A percentile compares a stretch with the other conserved stretches of the same genome.
Evolutionary conservation across 2,329 filamentous ascomycete species (phyloP).

Genomic region (Geosmithia putterillii): DNA sequence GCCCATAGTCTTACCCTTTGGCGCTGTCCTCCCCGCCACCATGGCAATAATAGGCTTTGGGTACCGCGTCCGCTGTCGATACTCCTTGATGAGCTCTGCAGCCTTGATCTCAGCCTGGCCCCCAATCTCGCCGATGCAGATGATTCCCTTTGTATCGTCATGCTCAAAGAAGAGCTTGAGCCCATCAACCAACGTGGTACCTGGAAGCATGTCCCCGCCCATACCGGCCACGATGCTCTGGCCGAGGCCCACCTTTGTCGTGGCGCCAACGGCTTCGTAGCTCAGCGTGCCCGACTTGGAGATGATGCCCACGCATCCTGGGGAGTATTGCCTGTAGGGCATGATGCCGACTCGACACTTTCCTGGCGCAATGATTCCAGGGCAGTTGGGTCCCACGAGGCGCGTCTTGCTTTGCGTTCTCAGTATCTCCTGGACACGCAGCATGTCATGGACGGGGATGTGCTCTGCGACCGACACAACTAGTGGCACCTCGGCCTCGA

Average conservation of each 20-base stretch:
- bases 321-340: slow-evolving; percentile 25
- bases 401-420: slow-evolving; percentile 59
- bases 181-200: slow-evolving; percentile 59
- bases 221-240: slow-evolving; percentile 69
- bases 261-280: slow-evolving; percentile 67
- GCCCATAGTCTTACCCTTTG: slow-evolving; percentile 53
- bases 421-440: slow-evolving; percentile 57
- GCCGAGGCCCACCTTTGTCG: slow-evolving; percentile 60
- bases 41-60: slow-evolving; percentile 56
- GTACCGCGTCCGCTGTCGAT: slow-evolving; percentile 38
- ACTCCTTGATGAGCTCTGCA: slow-evolving; percentile 59
- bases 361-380: slow-evolving; percentile 65
- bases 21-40: slow-evolving; percentile 52
- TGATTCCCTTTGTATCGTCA: slow-evolving; percentile 56
- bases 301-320: slow-evolving; percentile 60
- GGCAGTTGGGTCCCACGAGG: slow-evolving; percentile 70
- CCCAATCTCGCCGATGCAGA: slow-evolving; percentile 61
- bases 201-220: slow-evolving; percentile 63
- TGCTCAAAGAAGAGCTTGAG: slow-evolving; percentile 56
- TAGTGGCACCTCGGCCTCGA: slow-evolving; percentile 66
- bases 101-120: slow-evolving; percentile 58
- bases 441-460: slow-evolving; percentile 66
- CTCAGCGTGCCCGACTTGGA: slow-evolving; percentile 74
- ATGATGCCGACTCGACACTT: slow-evolving; percentile 41
- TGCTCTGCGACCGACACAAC: slow-evolving; percentile 73